A percentile compares a stretch with the other conserved stretches of the same genome.
phyloP scores from a whole-genome alignment of 2,329 filamentous ascomycete genomes.

The Pseudocercospora fijiensis region DNA sequence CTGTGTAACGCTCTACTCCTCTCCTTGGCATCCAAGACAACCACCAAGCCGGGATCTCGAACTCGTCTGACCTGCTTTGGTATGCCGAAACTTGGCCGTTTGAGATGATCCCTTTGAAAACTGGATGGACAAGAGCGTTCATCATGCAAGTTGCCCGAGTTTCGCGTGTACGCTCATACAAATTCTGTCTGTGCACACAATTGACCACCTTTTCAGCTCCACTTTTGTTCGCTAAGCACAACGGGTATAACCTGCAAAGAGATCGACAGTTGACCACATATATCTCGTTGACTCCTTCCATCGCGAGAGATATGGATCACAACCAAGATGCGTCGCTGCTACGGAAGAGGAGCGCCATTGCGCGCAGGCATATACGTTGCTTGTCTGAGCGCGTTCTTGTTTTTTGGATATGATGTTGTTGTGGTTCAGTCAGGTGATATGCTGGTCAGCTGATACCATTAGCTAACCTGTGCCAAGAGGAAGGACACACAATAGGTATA shows the following conservation, averaged over 20 bases:
- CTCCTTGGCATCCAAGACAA: slow-evolving; percentile 11
- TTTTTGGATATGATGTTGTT: slow-evolving; percentile 21
- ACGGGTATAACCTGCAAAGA: too few relatives aligned
- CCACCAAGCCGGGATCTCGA: slow-evolving; percentile 10
- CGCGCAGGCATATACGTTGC: slow-evolving; percentile 23
- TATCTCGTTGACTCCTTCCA: not conserved
- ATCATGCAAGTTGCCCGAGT: too few relatives aligned
- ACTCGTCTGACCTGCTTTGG: slow-evolving; percentile 1
- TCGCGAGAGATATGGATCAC: not conserved
- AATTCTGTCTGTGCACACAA: too few relatives aligned
- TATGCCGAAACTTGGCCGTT: slow-evolving; percentile 15
- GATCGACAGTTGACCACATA: not conserved
- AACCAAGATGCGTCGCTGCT: slow-evolving; percentile 19
- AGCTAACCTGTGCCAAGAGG: too few relatives aligned
- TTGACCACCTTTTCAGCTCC: too few relatives aligned
- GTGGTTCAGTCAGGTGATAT: too few relatives aligned
- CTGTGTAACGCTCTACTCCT: slow-evolving; percentile 13
- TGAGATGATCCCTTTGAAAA: too few relatives aligned
- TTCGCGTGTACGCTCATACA: too few relatives aligned
- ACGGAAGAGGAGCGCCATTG: slow-evolving; percentile 24
- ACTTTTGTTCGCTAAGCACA: too few relatives aligned
- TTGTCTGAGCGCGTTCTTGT: slow-evolving; percentile 26
- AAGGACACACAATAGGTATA: too few relatives aligned
- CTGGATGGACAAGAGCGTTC: too few relatives aligned
- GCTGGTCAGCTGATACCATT: too few relatives aligned